A percentile compares a stretch with the other conserved stretches of the same genome.
phyloP scores from a whole-genome alignment of 306 rosid genomes.

The Astragalus membranaceus region DNA sequence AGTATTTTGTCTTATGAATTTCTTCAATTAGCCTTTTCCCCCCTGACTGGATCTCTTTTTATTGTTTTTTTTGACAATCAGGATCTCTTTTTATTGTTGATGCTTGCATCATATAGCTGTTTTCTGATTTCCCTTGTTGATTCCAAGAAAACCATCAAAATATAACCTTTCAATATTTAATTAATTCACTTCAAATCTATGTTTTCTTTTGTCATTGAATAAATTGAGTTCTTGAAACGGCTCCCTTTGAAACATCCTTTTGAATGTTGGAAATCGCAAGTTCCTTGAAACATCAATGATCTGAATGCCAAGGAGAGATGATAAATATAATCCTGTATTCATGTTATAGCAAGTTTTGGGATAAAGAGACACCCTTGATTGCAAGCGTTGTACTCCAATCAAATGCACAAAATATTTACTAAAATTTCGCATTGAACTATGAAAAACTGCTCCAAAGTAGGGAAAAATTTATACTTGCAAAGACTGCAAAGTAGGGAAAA shows the following conservation, averaged over 20 bases:
- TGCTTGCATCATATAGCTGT: conserved; percentile 1
- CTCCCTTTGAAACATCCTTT: not conserved
- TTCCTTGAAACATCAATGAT: not conserved
- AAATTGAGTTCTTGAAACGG: not conserved
- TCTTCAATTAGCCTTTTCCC: not conserved
- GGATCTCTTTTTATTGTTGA: not conserved
- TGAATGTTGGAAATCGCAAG: not conserved
- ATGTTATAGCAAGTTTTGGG: too few relatives aligned
- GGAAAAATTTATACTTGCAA: too few relatives aligned
- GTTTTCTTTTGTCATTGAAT: not conserved
- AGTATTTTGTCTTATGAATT: conserved; percentile 8
- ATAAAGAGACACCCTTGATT: too few relatives aligned
- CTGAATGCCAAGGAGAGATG: not conserved
- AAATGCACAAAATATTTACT: too few relatives aligned
- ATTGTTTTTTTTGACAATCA: too few relatives aligned
- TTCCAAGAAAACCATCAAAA: conserved; percentile 11
- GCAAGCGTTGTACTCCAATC: too few relatives aligned
- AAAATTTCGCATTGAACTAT: too few relatives aligned
- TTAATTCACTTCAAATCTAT: not conserved
- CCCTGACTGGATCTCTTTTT: not conserved
- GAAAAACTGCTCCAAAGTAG: too few relatives aligned
- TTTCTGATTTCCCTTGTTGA: conserved; percentile 5
- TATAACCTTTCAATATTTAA: not conserved
- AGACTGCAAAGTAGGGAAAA: too few relatives aligned
- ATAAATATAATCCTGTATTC: too few relatives aligned